These are phyloP conservation scores for Penicillium expansum DNA, from an alignment of 2,329 filamentous ascomycete species.

Conservation along the genomic window DNA sequence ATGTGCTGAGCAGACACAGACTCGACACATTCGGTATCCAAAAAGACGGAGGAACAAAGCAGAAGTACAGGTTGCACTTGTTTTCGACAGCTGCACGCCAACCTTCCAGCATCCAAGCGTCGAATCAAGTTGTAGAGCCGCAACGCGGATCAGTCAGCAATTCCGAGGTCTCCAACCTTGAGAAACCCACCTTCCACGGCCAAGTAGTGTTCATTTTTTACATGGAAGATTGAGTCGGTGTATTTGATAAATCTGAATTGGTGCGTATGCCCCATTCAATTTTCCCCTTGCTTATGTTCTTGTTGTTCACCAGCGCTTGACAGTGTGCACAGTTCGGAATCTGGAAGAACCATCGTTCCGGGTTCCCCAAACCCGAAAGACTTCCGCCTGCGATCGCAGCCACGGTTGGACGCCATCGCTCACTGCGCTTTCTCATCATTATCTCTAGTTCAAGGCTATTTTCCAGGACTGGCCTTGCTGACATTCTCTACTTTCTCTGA, in stretches of 20 bases:
- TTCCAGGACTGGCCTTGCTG: slow-evolving; percentile 10
- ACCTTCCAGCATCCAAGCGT: slow-evolving; percentile 5
- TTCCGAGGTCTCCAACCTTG: not conserved
- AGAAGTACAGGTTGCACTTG: slow-evolving; percentile 5
- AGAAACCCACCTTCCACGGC: not conserved
- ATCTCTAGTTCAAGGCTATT: slow-evolving; percentile 11
- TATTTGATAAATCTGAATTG: slow-evolving; percentile 11
- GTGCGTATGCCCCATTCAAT: slow-evolving; percentile 16
- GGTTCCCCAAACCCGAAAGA: slow-evolving; percentile 28
- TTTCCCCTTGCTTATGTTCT: slow-evolving; percentile 17
- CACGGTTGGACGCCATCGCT: slow-evolving; percentile 24
- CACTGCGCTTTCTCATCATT: slow-evolving; percentile 14
- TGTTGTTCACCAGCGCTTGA: slow-evolving; percentile 10
- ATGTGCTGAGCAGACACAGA: not conserved
- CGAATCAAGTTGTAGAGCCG: slow-evolving; percentile 24
- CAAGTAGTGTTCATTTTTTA: slow-evolving; percentile 3
- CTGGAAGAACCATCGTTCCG: slow-evolving; percentile 37
- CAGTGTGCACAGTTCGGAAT: slow-evolving; percentile 4
- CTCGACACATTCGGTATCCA: not conserved
- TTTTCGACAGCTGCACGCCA: slow-evolving; percentile 4
- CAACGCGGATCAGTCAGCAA: slow-evolving; percentile 8
- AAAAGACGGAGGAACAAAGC: not conserved
- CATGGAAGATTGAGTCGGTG: not conserved
- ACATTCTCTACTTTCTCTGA: slow-evolving; percentile 5
- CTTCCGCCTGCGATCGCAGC: slow-evolving; percentile 29